phyloP scores from a whole-genome alignment of 345 rosid genomes.

The Eucalyptus guilfoylei region DNA sequence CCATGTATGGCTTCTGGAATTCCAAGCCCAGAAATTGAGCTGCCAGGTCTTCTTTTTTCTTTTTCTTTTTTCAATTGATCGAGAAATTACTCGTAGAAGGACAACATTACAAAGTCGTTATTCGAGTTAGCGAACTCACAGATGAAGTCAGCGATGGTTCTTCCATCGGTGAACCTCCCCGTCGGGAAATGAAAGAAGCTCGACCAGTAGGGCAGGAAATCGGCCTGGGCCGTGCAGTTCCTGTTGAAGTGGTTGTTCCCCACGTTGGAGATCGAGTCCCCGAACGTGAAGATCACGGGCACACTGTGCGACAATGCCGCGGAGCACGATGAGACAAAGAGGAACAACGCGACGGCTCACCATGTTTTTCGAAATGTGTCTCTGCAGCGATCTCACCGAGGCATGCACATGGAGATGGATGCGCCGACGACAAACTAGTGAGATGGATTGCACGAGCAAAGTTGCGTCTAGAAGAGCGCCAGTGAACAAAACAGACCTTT shows the following conservation, averaged over 20 bases:
- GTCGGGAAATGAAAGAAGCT: neutral
- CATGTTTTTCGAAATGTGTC: neutral
- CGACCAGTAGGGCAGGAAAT: neutral
- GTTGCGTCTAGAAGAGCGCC: neutral
- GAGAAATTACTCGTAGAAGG: neutral
- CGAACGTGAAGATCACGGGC: neutral
- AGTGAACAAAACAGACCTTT: neutral
- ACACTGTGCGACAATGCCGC: neutral
- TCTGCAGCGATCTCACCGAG: neutral
- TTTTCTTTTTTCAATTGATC: neutral
- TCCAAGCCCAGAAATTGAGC: neutral
- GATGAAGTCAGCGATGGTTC: neutral
- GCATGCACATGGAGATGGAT: neutral
- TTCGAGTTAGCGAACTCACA: neutral
- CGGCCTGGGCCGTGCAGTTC: neutral
- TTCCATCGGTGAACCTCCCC: neutral
- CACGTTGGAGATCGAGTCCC: neutral
- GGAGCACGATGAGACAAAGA: neutral
- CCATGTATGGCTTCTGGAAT: neutral
- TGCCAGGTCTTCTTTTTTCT: neutral
- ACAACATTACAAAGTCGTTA: neutral
- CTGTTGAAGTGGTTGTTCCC: neutral
- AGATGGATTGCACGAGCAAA: neutral
- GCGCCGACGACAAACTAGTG: neutral
- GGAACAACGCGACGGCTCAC: neutral